Percentiles rank a stretch among this genome's conserved stretches.
Conservation (phyloP, 768 basidiomycete species). For the Leccinum obscurum region DNA sequence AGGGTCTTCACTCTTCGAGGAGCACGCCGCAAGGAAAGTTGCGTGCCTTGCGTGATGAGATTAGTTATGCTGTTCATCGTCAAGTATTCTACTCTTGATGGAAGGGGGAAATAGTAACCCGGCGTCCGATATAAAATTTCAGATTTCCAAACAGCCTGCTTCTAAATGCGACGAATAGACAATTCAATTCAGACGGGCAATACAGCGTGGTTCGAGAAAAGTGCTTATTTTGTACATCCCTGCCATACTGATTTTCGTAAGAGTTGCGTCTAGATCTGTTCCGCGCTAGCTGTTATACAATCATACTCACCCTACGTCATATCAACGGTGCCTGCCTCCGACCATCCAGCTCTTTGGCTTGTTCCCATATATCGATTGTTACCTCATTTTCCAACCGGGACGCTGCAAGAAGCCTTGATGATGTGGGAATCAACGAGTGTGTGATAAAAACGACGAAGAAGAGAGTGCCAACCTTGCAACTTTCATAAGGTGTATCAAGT, state of each 20-base stretch:
- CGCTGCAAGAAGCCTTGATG: conserved; percentile 57
- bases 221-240: conserved; percentile 3
- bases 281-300: background rate
- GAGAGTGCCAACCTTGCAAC: conserved; percentile 57
- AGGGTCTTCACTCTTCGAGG: conserved; percentile 19
- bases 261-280: conserved; percentile 2
- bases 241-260: background rate
- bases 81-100: background rate
- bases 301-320: conserved; percentile 11
- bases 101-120: background rate
- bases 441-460: background rate
- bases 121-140: background rate
- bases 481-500: conserved; percentile 67
- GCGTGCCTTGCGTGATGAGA: conserved; percentile 24
- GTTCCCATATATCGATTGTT: conserved; percentile 61
- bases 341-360: conserved; percentile 58
- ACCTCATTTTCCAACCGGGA: conserved; percentile 59
- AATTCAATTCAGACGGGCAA: conserved; percentile 13
- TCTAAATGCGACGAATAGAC: conserved; percentile 12
- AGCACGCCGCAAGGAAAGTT: conserved; percentile 26
- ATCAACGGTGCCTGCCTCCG: conserved; percentile 33
- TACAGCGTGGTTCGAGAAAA: background rate
- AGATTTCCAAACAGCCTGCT: conserved; percentile 6
- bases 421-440: conserved; percentile 9
- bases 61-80: conserved; percentile 17